Percentiles rank a stretch among this genome's conserved stretches.
Conservation (phyloP, 139 green algal genomes). For the Micractinium conductrix region DNA sequence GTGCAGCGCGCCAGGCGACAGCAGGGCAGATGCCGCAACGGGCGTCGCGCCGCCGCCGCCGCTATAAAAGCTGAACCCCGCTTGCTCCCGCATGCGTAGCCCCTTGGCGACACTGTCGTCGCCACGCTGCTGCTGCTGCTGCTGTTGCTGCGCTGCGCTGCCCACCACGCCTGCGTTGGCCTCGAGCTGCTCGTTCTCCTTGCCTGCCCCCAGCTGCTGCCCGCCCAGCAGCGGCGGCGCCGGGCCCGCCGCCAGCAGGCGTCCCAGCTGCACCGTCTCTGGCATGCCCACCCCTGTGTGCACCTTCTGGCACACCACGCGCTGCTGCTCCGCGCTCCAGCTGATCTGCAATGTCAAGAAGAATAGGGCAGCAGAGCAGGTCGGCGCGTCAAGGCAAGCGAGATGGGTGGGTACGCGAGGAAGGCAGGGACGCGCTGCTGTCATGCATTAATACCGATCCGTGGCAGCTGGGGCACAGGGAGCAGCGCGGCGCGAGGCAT, state of each 20-base stretch:
- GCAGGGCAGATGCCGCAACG: neutral
- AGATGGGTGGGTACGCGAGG: no score
- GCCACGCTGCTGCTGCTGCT: neutral
- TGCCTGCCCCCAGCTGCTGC: slow-evolving; percentile 1
- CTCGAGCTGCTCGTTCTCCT: slow-evolving; percentile 36
- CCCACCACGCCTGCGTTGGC: neutral
- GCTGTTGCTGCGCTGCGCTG: neutral
- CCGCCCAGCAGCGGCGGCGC: slow-evolving; percentile 34
- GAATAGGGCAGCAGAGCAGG: no score
- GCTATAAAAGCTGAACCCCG: neutral
- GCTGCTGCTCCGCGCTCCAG: slow-evolving; percentile 9
- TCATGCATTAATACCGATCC: no score
- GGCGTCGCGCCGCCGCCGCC: neutral
- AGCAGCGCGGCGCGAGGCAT: no score
- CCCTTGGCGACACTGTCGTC: no score
- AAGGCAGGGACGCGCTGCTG: no score
- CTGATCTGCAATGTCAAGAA: slow-evolving; percentile 22
- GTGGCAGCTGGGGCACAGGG: no score
- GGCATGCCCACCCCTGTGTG: slow-evolving; percentile 32
- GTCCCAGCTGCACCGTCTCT: slow-evolving; percentile 26
- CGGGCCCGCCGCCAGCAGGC: neutral
- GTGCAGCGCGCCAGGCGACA: neutral
- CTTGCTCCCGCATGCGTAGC: no score
- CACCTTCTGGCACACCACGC: slow-evolving; percentile 51
- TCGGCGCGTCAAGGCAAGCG: no score